Base-by-base conservation (phyloP, 345 rosid species). In the Eucalyptus guilfoylei region DNA sequence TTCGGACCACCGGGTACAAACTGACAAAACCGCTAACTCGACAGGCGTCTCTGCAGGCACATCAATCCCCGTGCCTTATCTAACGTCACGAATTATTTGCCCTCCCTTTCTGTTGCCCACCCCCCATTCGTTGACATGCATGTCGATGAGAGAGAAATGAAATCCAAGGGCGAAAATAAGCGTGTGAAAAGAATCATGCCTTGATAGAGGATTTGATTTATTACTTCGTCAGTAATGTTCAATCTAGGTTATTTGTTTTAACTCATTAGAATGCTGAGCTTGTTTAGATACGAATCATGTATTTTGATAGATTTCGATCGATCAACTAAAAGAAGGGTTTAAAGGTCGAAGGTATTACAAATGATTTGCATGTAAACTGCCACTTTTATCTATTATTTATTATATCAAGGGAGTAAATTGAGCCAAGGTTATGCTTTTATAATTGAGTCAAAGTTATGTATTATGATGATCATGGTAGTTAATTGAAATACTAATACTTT, bases 201-300 rank as follows among this genome's bases (percentile, higher is more conserved):
- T 21, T 42, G 28, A 76, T 76, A 3, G 30, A 76, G 26, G 81
- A 23, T 72, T 11, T 37, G 24, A 12, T 69, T 69, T 69, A 17
- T 16, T 9, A 69, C 24, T 19, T 34, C 8, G 11, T 34, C 11
- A 1, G 80, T 1, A 34, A 21, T 34, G 19, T 17, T 3, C 37
- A 6, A 21, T 69, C 44, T 9, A 9, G 17, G 44, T 17, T 17
- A 1, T 34, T 34, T 8, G 4, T 69, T 69, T 34, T 69, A 32
- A 69, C 42, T 32, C 37, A 9, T 16, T 69, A 69, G 42, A 16
- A 69, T 9, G 80, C 24, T 15, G 6, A 17, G 17, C 80, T 34
- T 21, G 1, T 32, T 0, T 9, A 5, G 23, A 37, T 1, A 69
- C 11, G 0, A 69, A 0, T 32, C 40, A 6, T 9, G 80, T 1